These are phyloP conservation scores for Helianthus tuberosus DNA, from an alignment of 129 eudicot species.

Conservation along the genomic window DNA sequence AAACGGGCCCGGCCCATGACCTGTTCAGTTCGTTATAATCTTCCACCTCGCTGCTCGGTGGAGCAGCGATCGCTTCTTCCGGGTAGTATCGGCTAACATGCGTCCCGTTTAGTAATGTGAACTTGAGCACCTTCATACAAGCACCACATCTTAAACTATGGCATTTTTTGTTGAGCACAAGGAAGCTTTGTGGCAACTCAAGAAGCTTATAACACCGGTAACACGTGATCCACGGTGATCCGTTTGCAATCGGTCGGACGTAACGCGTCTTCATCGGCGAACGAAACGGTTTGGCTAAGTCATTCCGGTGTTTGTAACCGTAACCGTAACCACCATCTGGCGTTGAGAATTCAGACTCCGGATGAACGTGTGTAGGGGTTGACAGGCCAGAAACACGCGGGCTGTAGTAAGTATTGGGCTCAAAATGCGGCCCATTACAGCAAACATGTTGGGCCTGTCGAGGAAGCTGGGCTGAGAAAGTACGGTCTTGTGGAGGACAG, in stretches of 20 bases:
- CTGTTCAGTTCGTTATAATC: slow-evolving; percentile 11
- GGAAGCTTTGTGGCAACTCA: slow-evolving; percentile 79
- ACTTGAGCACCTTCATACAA: slow-evolving; percentile 61
- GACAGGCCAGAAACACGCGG: slow-evolving; percentile 34
- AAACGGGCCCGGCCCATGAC: slow-evolving; percentile 42
- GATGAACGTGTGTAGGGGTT: slow-evolving; percentile 32
- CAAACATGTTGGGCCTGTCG: slow-evolving; percentile 25
- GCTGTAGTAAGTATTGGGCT: slow-evolving; percentile 40
- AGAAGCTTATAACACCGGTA: slow-evolving; percentile 59
- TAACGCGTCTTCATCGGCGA: slow-evolving; percentile 50
- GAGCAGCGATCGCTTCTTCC: slow-evolving; percentile 43
- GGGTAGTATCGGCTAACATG: slow-evolving; percentile 48
- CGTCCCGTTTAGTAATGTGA: slow-evolving; percentile 44
- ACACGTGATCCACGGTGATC: slow-evolving; percentile 71
- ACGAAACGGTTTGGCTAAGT: slow-evolving; percentile 21
- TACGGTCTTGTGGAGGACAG: slow-evolving; percentile 42
- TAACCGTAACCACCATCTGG: slow-evolving; percentile 21
- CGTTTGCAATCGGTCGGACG: slow-evolving; percentile 69
- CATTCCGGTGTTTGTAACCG: slow-evolving; percentile 29
- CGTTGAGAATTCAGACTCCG: slow-evolving; percentile 40
- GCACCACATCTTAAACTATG: slow-evolving; percentile 72
- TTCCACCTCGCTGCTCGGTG: slow-evolving; percentile 73
- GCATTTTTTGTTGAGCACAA: slow-evolving; percentile 53
- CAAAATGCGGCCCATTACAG: slow-evolving; percentile 26
- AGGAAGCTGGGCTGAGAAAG: slow-evolving; percentile 65